phyloP scores from a whole-genome alignment of 805 yeast genomes.

The Pichia eremophila region DNA sequence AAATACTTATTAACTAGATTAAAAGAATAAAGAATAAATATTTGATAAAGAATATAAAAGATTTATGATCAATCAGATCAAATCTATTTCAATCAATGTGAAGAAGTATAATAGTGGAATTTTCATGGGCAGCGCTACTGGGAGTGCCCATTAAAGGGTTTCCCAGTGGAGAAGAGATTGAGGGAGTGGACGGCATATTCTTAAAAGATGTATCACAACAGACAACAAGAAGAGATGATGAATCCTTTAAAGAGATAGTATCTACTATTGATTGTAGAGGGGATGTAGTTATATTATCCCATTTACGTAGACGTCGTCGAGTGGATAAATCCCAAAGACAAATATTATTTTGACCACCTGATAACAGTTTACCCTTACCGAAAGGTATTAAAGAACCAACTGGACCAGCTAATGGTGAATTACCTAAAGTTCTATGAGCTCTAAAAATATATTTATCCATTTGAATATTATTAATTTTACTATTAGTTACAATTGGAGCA shows the following conservation, averaged over 20 bases:
- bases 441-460: constrained; percentile 62
- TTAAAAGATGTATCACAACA: constrained; percentile 10
- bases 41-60: too few relatives aligned
- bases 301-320: constrained; percentile 9
- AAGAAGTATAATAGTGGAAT: too few relatives aligned
- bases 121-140: too few relatives aligned
- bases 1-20: too few relatives aligned
- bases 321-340: background rate
- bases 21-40: too few relatives aligned
- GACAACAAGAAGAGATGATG: background rate
- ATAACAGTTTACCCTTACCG: constrained; percentile 12
- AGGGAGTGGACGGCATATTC: constrained; percentile 13
- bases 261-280: background rate
- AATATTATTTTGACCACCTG: constrained; percentile 16
- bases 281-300: background rate
- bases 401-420: constrained; percentile 19
- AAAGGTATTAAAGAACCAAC: constrained; percentile 11
- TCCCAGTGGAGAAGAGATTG: background rate
- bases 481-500: constrained; percentile 1
- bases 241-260: background rate
- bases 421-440: constrained; percentile 48
- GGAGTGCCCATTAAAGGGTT: too few relatives aligned
- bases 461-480: background rate
- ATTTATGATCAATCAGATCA: too few relatives aligned
- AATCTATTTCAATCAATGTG: too few relatives aligned